Conservation (phyloP, 208 protist species). For the Leishmania major region DNA sequence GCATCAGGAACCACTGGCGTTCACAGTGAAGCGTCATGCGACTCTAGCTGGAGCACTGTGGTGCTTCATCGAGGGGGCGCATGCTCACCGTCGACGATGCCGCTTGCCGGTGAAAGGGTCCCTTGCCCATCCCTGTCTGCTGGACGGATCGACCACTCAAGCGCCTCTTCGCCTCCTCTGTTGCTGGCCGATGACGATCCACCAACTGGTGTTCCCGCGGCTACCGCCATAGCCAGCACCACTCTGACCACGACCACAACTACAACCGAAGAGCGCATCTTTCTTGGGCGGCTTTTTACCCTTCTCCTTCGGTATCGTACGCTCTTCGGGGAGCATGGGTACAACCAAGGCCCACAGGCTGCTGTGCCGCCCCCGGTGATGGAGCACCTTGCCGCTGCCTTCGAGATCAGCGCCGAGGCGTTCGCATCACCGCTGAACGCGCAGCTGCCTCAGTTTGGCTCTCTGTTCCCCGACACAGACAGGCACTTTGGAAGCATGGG, state of each 20-base stretch:
- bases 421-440: slow-evolving; percentile 91
- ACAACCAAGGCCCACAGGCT: slow-evolving; percentile 76
- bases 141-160: background rate
- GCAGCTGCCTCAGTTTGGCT: slow-evolving; percentile 73
- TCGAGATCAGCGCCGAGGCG: slow-evolving; percentile 72
- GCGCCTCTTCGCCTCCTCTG: background rate
- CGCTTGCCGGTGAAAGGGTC: too few species aligned
- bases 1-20: background rate
- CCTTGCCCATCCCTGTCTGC: background rate
- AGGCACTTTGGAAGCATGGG: slow-evolving; percentile 74
- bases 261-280: slow-evolving; percentile 12
- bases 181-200: background rate
- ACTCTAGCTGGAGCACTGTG: slow-evolving; percentile 5
- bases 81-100: background rate
- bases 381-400: slow-evolving; percentile 35
- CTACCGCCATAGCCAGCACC: background rate
- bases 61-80: background rate
- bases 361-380: slow-evolving; percentile 65
- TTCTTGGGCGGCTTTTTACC: slow-evolving; percentile 48
- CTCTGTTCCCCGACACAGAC: slow-evolving; percentile 88
- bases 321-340: slow-evolving; percentile 55
- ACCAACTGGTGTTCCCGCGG: background rate
- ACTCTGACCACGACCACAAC: background rate
- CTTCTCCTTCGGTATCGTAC: slow-evolving; percentile 64
- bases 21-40: background rate